These are phyloP conservation scores for Amylocarpus encephaloides DNA, from an alignment of 2,329 filamentous ascomycete species.

Conservation along the genomic window DNA sequence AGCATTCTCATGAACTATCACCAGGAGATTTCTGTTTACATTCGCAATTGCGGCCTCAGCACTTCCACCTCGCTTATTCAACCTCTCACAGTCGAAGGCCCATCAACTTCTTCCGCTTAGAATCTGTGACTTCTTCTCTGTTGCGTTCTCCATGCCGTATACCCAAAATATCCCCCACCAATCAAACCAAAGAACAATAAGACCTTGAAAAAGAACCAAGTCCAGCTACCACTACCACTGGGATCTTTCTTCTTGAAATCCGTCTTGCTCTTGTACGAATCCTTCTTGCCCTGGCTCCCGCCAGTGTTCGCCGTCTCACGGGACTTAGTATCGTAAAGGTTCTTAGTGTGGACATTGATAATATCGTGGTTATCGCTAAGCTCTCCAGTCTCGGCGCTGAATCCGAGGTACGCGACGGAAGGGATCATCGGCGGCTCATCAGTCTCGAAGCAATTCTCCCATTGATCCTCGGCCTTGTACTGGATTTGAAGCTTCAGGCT, in stretches of 20 bases:
- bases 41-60: too few relatives aligned
- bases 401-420: conserved; percentile 66
- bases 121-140: conserved; percentile 30
- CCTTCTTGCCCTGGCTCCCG: conserved; percentile 6
- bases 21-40: too few relatives aligned
- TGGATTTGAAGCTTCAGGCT: conserved; percentile 83
- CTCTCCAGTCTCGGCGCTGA: conserved; percentile 88
- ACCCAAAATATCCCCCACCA: conserved; percentile 77
- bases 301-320: conserved; percentile 38
- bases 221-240: conserved; percentile 47
- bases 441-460: conserved; percentile 82
- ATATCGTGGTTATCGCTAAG: conserved; percentile 98
- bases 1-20: too few relatives aligned
- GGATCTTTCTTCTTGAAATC: conserved; percentile 13
- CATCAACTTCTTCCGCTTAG: too few relatives aligned
- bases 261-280: conserved; percentile 9
- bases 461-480: conserved; percentile 86
- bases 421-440: conserved; percentile 70
- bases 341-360: conserved; percentile 76
- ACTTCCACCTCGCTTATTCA: too few relatives aligned
- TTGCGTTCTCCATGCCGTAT: conserved; percentile 66
- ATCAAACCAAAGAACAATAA: conserved; percentile 65
- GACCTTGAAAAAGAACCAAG: conserved; percentile 75
- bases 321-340: conserved; percentile 66
- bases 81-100: too few relatives aligned